Evolutionary conservation across 176 grass and related monocot species (phyloP).

Genomic region (Ampelocalamus luodianensis): DNA sequence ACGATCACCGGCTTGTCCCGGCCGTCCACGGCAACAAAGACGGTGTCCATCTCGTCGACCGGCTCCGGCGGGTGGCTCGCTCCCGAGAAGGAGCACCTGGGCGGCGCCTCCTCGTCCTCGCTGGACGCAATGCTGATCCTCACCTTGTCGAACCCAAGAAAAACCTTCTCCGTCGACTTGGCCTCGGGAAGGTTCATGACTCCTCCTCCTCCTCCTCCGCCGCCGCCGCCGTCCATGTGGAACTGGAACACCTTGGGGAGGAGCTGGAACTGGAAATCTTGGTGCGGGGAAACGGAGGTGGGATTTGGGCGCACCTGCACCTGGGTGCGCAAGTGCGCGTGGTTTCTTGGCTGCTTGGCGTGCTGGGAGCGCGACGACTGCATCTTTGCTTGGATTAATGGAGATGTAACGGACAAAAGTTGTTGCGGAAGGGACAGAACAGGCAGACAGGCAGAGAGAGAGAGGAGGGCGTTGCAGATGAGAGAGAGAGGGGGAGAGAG

Average conservation of each 20-base stretch:
- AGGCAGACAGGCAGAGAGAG: background rate
- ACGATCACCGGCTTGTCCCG: slow-evolving; percentile 39
- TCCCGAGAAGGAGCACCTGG: slow-evolving; percentile 55
- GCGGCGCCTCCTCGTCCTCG: slow-evolving; percentile 42
- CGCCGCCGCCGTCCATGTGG: slow-evolving; percentile 41
- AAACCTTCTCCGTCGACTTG: slow-evolving; percentile 36
- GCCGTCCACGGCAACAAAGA: slow-evolving; percentile 43
- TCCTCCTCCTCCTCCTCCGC: background rate
- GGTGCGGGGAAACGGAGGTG: background rate
- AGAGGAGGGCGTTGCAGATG: background rate
- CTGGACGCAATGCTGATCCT: slow-evolving; percentile 59
- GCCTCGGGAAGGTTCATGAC: background rate
- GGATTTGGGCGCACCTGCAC: slow-evolving; percentile 24
- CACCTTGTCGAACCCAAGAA: slow-evolving; percentile 51
- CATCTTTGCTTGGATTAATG: slow-evolving; percentile 46
- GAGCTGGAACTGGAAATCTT: slow-evolving; percentile 48
- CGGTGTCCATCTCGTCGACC: slow-evolving; percentile 57
- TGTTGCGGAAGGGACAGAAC: slow-evolving; percentile 46
- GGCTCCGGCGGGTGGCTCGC: slow-evolving; percentile 67
- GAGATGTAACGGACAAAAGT: slow-evolving; percentile 53
- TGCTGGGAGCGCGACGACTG: slow-evolving; percentile 44
- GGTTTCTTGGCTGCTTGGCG: slow-evolving; percentile 33
- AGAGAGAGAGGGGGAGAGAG: background rate
- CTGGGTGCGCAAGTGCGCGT: slow-evolving; percentile 45
- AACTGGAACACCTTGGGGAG: slow-evolving; percentile 43